phyloP scores from a whole-genome alignment of 2,329 filamentous ascomycete species.

The Nectriaceae sp. region DNA sequence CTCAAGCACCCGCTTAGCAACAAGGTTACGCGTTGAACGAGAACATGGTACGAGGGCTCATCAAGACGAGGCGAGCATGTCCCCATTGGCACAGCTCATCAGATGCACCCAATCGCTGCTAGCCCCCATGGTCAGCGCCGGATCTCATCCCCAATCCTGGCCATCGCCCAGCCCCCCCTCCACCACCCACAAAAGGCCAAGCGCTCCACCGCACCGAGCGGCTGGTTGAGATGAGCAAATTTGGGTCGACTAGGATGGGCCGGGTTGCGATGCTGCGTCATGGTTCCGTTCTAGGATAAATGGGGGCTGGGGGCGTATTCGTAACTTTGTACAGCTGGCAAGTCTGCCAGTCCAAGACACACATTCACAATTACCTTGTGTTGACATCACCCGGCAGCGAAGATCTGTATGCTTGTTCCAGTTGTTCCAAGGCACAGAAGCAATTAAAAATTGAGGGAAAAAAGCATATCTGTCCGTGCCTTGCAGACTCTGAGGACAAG shows the following conservation, averaged over 20 bases:
- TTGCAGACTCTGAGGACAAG: background rate
- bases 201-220: conserved; percentile 27
- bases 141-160: conserved; percentile 24
- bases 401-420: background rate
- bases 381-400: conserved; percentile 1
- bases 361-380: background rate
- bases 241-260: conserved; percentile 11
- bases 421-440: background rate
- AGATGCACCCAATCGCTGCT: conserved; percentile 16
- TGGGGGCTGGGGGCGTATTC: background rate
- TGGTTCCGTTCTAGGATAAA: conserved; percentile 14
- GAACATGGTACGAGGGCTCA: background rate
- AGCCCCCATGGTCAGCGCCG: conserved; percentile 15
- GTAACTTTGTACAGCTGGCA: background rate
- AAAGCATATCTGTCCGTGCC: conserved; percentile 1
- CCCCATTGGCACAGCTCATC: conserved; percentile 12
- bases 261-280: conserved; percentile 20
- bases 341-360: background rate
- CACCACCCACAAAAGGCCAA: conserved; percentile 4
- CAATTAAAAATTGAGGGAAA: background rate
- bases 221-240: conserved; percentile 28
- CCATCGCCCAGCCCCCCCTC: conserved; percentile 11
- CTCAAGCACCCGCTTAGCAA: background rate
- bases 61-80: background rate
- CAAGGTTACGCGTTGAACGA: background rate